These are phyloP conservation scores for Pezizomycotina sp. DNA, from an alignment of 2,329 filamentous ascomycete genomes.

Conservation along the genomic window DNA sequence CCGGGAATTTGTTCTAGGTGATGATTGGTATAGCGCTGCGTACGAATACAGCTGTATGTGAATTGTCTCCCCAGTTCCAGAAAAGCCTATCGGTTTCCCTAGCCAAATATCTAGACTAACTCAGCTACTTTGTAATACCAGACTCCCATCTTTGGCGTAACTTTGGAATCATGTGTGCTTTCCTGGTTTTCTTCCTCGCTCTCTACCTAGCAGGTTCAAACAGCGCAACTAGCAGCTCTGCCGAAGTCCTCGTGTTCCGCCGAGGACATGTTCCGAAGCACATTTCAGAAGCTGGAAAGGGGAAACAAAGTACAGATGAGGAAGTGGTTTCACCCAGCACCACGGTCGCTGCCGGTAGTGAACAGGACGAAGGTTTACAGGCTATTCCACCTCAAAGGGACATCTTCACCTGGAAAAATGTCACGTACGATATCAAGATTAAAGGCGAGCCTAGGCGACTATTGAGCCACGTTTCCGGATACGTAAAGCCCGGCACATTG, in stretches of 20 bases:
- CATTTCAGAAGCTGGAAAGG: conserved; percentile 24
- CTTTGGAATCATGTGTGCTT: conserved; percentile 37
- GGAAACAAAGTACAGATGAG: conserved; percentile 22
- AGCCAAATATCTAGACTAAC: too few species aligned
- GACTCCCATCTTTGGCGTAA: conserved; percentile 45
- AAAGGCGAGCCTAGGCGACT: conserved; percentile 17
- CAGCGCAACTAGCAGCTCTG: conserved; percentile 44
- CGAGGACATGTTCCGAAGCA: conserved; percentile 36
- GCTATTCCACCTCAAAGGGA: conserved; percentile 7
- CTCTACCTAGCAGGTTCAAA: too few species aligned
- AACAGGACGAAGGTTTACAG: conserved; percentile 4
- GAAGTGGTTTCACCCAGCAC: conserved; percentile 21
- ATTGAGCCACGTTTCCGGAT: conserved; percentile 21
- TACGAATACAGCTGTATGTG: too few species aligned
- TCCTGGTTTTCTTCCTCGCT: conserved; percentile 36
- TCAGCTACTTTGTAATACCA: conserved; percentile 37
- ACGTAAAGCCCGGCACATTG: conserved; percentile 22
- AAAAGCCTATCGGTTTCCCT: too few species aligned
- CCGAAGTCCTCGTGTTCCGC: conserved; percentile 53
- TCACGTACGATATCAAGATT: conserved; percentile 21
- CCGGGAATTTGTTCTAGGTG: too few species aligned
- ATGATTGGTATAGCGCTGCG: too few species aligned
- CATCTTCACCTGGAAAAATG: conserved; percentile 23
- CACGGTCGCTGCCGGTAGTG: background rate
- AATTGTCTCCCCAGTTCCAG: too few species aligned